Evolutionary conservation across 2,329 filamentous ascomycete species (phyloP).

Genomic region (Diaporthe citrichinensis): DNA sequence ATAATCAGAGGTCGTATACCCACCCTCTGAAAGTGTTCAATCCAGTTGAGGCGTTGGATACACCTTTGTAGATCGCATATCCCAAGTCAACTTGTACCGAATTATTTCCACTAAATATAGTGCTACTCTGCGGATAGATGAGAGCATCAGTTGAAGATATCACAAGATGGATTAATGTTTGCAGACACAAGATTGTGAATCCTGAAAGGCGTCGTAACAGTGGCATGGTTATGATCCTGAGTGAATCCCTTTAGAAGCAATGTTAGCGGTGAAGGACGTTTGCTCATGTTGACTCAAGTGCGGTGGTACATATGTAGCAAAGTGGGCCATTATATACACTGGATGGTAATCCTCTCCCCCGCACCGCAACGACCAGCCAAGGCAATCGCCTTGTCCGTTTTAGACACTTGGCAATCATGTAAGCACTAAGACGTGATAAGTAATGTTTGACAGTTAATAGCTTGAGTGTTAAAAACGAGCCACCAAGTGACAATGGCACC

Average conservation of each 20-base stretch:
- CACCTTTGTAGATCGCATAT: not conserved
- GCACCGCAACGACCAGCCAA: not conserved
- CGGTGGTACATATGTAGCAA: not conserved
- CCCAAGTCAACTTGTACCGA: conserved; percentile 2
- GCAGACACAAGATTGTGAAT: not conserved
- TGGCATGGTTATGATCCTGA: not conserved
- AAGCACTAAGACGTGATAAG: not conserved
- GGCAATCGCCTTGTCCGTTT: not conserved
- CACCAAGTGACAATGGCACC: not conserved
- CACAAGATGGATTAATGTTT: not conserved
- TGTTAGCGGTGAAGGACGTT: not conserved
- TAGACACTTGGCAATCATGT: not conserved
- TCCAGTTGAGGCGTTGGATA: not conserved
- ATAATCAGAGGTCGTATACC: not conserved
- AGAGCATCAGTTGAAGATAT: not conserved
- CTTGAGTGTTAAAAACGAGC: not conserved
- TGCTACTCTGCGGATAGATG: conserved; percentile 1
- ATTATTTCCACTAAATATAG: not conserved
- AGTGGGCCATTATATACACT: not conserved
- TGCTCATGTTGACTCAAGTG: not conserved
- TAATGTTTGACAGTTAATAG: not conserved
- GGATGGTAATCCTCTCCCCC: not conserved
- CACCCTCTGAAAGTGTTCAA: conserved; percentile 8
- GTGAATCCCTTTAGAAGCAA: not conserved
- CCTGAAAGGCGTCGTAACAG: not conserved